A percentile compares a stretch with the other conserved stretches of the same genome.
These are phyloP conservation scores for Metschnikowia drakensbergensis DNA, from an alignment of 805 yeast genomes.

Conservation along the genomic window DNA sequence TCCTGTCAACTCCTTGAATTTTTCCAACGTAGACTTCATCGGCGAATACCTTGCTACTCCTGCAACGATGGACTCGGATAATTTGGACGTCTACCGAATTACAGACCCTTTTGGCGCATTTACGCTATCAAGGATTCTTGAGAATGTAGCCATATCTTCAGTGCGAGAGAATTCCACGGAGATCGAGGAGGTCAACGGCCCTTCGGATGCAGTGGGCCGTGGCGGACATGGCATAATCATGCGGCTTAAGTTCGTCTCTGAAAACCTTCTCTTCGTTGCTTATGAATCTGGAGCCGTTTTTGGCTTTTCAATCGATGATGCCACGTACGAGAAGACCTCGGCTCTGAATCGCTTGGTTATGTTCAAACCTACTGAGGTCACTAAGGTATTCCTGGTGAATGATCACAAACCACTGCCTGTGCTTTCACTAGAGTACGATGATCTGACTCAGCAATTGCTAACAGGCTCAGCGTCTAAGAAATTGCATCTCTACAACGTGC, in stretches of 20 bases:
- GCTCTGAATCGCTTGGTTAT: constrained; percentile 17
- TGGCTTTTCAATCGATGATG: constrained; percentile 23
- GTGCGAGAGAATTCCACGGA: background rate
- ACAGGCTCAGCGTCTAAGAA: constrained; percentile 50
- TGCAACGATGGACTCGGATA: constrained; percentile 58
- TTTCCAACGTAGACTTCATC: constrained; percentile 49
- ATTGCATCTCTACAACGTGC: constrained; percentile 27
- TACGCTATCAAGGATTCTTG: constrained; percentile 28
- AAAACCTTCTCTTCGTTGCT: constrained; percentile 45
- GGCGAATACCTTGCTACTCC: constrained; percentile 48
- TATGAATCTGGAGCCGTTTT: constrained; percentile 67
- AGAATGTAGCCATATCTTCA: constrained; percentile 23
- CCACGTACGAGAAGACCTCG: constrained; percentile 2
- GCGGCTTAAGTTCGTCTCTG: constrained; percentile 44
- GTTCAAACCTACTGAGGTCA: constrained; percentile 23
- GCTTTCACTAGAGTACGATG: constrained; percentile 38
- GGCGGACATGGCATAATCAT: constrained; percentile 62
- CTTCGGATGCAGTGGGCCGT: constrained; percentile 4
- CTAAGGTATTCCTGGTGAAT: constrained; percentile 21
- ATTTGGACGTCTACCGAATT: constrained; percentile 57
- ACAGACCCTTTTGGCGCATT: constrained; percentile 16
- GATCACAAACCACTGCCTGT: constrained; percentile 55
- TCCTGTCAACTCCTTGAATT: constrained; percentile 73
- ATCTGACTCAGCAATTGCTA: constrained; percentile 21
- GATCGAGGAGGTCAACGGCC: constrained; percentile 10